Conservation (phyloP, 805 yeast genomes). For the Ogataea polymorpha region DNA sequence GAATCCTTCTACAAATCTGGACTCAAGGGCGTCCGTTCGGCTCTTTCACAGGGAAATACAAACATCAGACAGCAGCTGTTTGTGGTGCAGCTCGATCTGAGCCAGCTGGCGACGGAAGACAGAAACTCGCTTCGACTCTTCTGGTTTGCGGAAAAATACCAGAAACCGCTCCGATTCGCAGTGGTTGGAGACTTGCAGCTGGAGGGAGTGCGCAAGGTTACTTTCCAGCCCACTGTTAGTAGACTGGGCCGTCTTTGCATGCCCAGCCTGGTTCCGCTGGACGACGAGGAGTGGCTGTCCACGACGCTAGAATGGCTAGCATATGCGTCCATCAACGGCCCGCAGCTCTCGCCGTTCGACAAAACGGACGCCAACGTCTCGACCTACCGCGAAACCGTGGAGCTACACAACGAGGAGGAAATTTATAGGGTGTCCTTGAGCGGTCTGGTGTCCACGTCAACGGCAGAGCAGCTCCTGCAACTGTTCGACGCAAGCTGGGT, state of each 20-base stretch:
- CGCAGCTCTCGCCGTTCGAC: slow-evolving; percentile 22
- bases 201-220: not conserved
- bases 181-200: slow-evolving; percentile 2
- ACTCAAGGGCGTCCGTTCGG: slow-evolving; percentile 29
- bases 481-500: slow-evolving; percentile 21
- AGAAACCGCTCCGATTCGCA: slow-evolving; percentile 8
- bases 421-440: slow-evolving; percentile 14
- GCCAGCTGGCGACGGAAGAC: slow-evolving; percentile 5
- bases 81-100: slow-evolving; percentile 23
- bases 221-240: not conserved
- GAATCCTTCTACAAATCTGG: slow-evolving; percentile 35
- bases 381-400: slow-evolving; percentile 18
- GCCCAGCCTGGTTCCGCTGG: slow-evolving; percentile 19
- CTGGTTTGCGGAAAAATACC: slow-evolving; percentile 32
- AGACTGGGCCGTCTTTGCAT: slow-evolving; percentile 12
- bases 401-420: slow-evolving; percentile 5
- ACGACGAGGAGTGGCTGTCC: slow-evolving; percentile 22
- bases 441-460: slow-evolving; percentile 21
- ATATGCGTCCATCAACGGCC: slow-evolving; percentile 26
- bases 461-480: slow-evolving; percentile 1
- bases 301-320: slow-evolving; percentile 32
- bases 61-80: slow-evolving; percentile 21
- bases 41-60: slow-evolving; percentile 25
- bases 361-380: slow-evolving; percentile 27
- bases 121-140: slow-evolving; percentile 26